Evolutionary conservation across 805 yeast genomes (phyloP).

Genomic region (Pichia phayaonensis): DNA sequence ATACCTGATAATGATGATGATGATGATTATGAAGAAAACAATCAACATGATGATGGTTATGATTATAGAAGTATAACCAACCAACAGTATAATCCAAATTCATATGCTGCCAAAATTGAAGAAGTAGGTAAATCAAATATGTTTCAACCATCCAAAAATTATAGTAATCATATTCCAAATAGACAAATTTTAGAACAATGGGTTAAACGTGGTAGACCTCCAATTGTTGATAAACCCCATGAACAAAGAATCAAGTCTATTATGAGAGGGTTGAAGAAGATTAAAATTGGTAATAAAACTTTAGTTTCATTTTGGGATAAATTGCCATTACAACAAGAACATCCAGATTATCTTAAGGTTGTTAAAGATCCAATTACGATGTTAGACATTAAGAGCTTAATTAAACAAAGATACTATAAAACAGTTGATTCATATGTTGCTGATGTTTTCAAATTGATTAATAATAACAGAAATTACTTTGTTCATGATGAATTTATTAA

Average conservation of each 20-base stretch:
- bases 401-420: constrained; percentile 76
- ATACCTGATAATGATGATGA: constrained; percentile 13
- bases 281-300: constrained; percentile 45
- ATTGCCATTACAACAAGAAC: constrained; percentile 59
- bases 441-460: constrained; percentile 69
- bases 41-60: constrained; percentile 18
- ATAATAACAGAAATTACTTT: constrained; percentile 62
- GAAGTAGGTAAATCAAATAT: constrained; percentile 20
- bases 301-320: constrained; percentile 57
- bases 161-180: constrained; percentile 15
- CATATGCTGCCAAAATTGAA: constrained; percentile 23
- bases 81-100: constrained; percentile 22
- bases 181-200: constrained; percentile 33
- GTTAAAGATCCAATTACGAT: constrained; percentile 57
- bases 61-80: constrained; percentile 8
- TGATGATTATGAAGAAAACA: constrained; percentile 11
- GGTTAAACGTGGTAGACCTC: constrained; percentile 81
- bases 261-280: constrained; percentile 71
- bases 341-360: constrained; percentile 47
- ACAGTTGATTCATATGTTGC: constrained; percentile 67
- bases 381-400: constrained; percentile 69
- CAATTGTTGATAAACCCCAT: constrained; percentile 83
- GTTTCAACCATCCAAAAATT: constrained; percentile 22
- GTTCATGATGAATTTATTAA: constrained; percentile 50
- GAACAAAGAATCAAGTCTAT: constrained; percentile 88